Percentiles rank a stretch among this genome's conserved stretches.
Evolutionary conservation across 2,329 filamentous ascomycete genomes (phyloP).

Genomic region (Epichloe elymi): DNA sequence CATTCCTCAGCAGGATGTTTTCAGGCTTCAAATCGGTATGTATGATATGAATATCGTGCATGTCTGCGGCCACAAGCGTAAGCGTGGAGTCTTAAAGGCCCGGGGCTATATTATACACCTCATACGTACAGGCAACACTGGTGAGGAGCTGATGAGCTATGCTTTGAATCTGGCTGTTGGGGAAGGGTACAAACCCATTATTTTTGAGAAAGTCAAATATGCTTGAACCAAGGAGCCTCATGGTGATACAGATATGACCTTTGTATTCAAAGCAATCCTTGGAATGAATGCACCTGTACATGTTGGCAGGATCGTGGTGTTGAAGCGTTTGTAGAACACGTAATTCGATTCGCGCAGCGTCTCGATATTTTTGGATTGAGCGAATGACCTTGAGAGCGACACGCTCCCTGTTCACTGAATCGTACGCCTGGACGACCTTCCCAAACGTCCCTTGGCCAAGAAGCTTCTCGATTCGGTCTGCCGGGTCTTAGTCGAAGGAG

Average conservation of each 20-base stretch:
- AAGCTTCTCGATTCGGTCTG: slow-evolving; percentile 78
- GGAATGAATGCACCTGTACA: slow-evolving; percentile 92
- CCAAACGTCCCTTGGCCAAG: slow-evolving; percentile 96
- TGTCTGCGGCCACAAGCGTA: no score
- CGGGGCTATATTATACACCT: no score
- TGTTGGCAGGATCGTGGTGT: slow-evolving; percentile 80
- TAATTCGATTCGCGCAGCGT: slow-evolving; percentile 88
- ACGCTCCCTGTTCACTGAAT: slow-evolving; percentile 59
- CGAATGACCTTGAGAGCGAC: slow-evolving; percentile 97
- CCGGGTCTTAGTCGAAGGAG: background rate
- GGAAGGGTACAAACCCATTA: slow-evolving; percentile 91
- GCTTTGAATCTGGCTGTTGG: slow-evolving; percentile 94
- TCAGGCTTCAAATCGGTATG: slow-evolving; percentile 71
- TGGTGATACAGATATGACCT: slow-evolving; percentile 84
- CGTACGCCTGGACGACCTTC: slow-evolving; percentile 89
- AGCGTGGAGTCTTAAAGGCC: no score
- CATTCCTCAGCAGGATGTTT: slow-evolving; percentile 55
- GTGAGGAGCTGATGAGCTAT: slow-evolving; percentile 94
- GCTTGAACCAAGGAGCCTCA: slow-evolving; percentile 74
- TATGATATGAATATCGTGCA: slow-evolving; percentile 93
- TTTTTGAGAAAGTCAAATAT: slow-evolving; percentile 97
- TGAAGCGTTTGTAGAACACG: slow-evolving; percentile 84
- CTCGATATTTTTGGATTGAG: slow-evolving; percentile 94
- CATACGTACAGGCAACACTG: slow-evolving; percentile 83
- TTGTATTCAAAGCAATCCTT: slow-evolving; percentile 95